phyloP scores from a whole-genome alignment of 2,329 filamentous ascomycete species.

The Monilinia fructigena region DNA sequence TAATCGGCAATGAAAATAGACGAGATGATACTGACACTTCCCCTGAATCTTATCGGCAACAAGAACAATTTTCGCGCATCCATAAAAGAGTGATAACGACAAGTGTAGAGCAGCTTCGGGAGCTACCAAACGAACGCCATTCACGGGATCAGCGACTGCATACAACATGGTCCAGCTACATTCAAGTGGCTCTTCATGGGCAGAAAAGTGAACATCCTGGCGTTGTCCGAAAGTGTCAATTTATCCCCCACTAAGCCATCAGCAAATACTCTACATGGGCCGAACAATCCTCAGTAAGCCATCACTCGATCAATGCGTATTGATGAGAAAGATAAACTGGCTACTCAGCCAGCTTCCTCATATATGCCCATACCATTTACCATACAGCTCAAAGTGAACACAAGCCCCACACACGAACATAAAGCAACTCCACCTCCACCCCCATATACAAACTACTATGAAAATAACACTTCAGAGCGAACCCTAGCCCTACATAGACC shows the following conservation, averaged over 20 bases:
- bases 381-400: no score
- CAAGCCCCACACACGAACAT: no score
- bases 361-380: no score
- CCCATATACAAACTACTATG: no score
- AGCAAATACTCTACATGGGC: no score
- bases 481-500: no score
- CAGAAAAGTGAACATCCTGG: background rate
- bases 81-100: background rate
- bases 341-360: no score
- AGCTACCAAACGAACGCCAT: background rate
- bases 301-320: background rate
- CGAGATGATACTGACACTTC: background rate
- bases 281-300: background rate
- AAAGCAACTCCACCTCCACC: no score
- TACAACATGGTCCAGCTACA: background rate
- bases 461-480: no score
- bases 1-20: constrained; percentile 7
- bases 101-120: background rate
- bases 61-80: background rate
- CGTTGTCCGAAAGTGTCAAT: background rate
- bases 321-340: no score
- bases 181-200: background rate
- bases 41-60: background rate
- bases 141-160: background rate
- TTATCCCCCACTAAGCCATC: background rate